Evolutionary conservation across 345 rosid species (phyloP).

Genomic region (Geranium rotundifolium): DNA sequence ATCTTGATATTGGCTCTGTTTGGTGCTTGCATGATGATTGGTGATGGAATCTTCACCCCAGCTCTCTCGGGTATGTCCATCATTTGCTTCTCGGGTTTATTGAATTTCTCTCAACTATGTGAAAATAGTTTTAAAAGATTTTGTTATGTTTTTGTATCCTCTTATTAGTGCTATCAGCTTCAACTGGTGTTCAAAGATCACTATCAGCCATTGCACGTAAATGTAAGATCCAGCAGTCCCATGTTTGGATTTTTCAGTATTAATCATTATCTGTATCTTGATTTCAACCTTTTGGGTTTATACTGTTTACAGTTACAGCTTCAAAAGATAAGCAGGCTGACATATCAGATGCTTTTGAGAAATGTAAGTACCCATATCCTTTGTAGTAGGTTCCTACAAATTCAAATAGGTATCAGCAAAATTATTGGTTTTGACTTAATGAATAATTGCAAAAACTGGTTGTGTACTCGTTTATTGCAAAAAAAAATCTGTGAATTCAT

Average conservation of each 20-base stretch:
- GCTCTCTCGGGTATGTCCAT: slow-evolving; percentile 43
- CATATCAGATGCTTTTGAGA: slow-evolving; percentile 19
- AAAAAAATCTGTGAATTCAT: no score
- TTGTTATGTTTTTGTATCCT: slow-evolving; percentile 3
- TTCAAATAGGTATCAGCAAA: not conserved
- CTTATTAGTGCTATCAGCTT: slow-evolving; percentile 43
- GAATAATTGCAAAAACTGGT: no score
- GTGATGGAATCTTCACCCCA: slow-evolving; percentile 49
- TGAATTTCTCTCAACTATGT: not conserved
- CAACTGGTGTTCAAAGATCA: slow-evolving; percentile 31
- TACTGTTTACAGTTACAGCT: slow-evolving; percentile 30
- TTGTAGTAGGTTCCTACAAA: no score
- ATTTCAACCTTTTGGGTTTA: slow-evolving; percentile 7
- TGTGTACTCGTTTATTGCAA: no score
- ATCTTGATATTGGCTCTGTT: slow-evolving; percentile 39
- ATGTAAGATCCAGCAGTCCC: slow-evolving; percentile 29
- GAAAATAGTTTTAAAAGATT: not conserved
- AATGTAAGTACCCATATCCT: slow-evolving; percentile 26
- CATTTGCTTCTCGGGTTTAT: slow-evolving; percentile 1
- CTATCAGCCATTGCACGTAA: slow-evolving; percentile 17
- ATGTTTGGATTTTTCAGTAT: not conserved
- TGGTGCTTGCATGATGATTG: slow-evolving; percentile 54
- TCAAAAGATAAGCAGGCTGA: slow-evolving; percentile 9
- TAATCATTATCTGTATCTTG: not conserved
- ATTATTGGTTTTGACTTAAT: not conserved